Percentiles rank a stretch among this genome's conserved stretches.
These are phyloP conservation scores for Lentinula edodes DNA, from an alignment of 768 basidiomycete species.

Conservation along the genomic window DNA sequence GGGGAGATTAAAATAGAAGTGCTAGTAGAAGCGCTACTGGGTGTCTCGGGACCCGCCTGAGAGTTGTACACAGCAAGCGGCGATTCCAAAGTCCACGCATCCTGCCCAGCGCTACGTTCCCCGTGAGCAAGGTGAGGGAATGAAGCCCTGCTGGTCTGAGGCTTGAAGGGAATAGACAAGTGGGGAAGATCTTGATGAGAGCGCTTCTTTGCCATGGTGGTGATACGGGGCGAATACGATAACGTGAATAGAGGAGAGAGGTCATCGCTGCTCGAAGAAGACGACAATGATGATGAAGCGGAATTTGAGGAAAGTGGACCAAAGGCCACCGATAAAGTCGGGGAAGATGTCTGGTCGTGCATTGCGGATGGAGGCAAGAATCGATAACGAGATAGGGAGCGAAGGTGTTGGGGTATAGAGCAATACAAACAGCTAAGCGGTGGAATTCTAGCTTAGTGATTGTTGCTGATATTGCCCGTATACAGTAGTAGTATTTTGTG, in stretches of 20 bases:
- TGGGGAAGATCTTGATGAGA: constrained; percentile 1
- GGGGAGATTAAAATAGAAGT: too few species aligned
- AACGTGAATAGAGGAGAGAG: neutral
- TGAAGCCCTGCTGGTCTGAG: neutral
- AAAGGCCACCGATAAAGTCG: too few species aligned
- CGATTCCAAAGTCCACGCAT: too few species aligned
- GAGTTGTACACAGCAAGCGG: too few species aligned
- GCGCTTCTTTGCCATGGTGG: neutral
- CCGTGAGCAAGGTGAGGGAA: neutral
- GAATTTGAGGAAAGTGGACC: too few species aligned
- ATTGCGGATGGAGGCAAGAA: neutral
- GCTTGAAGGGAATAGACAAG: neutral
- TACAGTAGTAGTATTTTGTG: neutral
- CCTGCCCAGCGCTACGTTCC: neutral
- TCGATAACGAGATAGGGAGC: neutral
- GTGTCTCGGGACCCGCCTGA: neutral
- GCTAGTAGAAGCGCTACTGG: neutral
- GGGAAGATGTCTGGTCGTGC: neutral
- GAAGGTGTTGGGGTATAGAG: neutral
- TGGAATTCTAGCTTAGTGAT: neutral
- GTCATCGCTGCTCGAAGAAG: too few species aligned
- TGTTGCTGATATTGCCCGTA: neutral
- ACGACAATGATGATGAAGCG: too few species aligned
- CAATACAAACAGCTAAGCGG: neutral
- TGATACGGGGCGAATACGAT: neutral